Evolutionary conservation across 768 basidiomycete species (phyloP).

Genomic region (Boletus bicolor): DNA sequence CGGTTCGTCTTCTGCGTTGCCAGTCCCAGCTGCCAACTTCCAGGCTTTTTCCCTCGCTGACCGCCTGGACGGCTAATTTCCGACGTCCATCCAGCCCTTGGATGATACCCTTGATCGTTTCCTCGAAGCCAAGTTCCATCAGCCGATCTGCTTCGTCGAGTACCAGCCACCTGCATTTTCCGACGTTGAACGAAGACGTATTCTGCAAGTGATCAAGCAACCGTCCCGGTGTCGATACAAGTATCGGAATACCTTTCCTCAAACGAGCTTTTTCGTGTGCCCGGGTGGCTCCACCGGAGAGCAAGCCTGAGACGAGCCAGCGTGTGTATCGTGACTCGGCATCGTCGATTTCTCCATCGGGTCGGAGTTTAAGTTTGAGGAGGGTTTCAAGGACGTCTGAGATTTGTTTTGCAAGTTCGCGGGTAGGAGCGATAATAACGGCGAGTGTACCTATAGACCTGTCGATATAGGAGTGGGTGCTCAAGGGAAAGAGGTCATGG

Average conservation of each 20-base stretch:
- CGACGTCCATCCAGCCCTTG: constrained; percentile 80
- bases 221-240: constrained; percentile 94
- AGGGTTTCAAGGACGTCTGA: constrained; percentile 88
- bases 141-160: constrained; percentile 96
- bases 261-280: constrained; percentile 94
- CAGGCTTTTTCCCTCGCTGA: constrained; percentile 59
- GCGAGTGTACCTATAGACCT: constrained; percentile 93
- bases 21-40: constrained; percentile 89
- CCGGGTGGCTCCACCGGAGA: constrained; percentile 92
- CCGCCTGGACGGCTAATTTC: constrained; percentile 66
- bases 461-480: constrained; percentile 89
- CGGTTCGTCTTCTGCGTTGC: constrained; percentile 71
- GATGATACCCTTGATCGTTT: constrained; percentile 88
- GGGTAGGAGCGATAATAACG: constrained; percentile 90
- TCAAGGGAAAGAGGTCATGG: constrained; percentile 88
- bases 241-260: constrained; percentile 90
- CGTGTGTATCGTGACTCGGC: constrained; percentile 62
- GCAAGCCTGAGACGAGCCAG: constrained; percentile 90
- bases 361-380: constrained; percentile 69
- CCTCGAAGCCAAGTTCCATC: constrained; percentile 98
- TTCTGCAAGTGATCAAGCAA: constrained; percentile 96
- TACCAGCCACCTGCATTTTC: constrained; percentile 93
- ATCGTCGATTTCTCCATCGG: constrained; percentile 51
- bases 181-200: constrained; percentile 87
- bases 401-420: constrained; percentile 95